Base-by-base conservation (phyloP, 306 rosid species). In the Trifolium fragiferum region DNA sequence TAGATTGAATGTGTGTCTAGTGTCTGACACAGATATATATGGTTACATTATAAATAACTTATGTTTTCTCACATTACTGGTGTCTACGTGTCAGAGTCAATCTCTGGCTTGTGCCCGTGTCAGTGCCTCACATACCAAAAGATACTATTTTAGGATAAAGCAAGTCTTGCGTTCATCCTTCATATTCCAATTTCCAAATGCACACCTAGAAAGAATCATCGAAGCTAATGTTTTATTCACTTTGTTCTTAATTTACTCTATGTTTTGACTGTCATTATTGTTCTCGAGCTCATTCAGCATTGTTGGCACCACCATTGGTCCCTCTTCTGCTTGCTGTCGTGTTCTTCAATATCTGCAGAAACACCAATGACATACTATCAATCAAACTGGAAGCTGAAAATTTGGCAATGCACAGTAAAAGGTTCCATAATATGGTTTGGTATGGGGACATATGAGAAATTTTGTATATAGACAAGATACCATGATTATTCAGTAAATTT, bases 291-390 rank as follows among this genome's bases (percentile, higher is more conserved):
- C 80, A 81, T 57, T 81, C 90, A 66, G 67, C 85, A 68, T 72
- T 86, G 61, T 78, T 86, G 47, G 79, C 55, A 64, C 84, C 85
- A 15, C 70, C 53, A 43, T 61, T 85, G 63, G 86, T 88, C 66
- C 93, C 95, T 86, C 93, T 90, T 76, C 96, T 82, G 82, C 91
- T 83, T 21, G 97, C 91, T 44, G 98, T 94, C 14, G 98, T 94
- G 86, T 91, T 94, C 89, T 94, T 94, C 94, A 94, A 70, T 83
- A 94, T 91, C 97, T 94, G 89, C 87, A 70, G 50, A 71, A 68
- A 68, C 19, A 27, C 40, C 44, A 70, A 76, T 20, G 16, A 49
- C 9, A 71, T 30, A 50, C 12, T 20, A 62, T 62, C 13, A 2
- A 13, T 7, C 1, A 11, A 60, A 20, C 14, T 54, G 0, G 30